Conservation (phyloP, 176 grass and related monocot species). For the Oryza officinalis region DNA sequence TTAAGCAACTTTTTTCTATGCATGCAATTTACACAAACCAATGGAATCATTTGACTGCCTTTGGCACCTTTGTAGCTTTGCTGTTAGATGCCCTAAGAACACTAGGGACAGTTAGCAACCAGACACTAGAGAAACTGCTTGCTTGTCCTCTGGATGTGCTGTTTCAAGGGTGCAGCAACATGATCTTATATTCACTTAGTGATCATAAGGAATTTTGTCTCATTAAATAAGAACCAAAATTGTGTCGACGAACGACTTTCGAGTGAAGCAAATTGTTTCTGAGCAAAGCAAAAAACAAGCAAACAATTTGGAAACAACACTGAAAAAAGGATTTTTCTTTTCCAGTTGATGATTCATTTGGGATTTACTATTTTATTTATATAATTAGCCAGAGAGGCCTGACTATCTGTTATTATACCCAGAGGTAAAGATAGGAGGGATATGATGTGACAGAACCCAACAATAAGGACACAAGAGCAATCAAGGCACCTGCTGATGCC, state of each 20-base stretch:
- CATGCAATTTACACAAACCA: constrained; percentile 1
- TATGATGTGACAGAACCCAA: constrained; percentile 14
- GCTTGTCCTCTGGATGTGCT: constrained; percentile 45
- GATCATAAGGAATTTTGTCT: constrained; percentile 22
- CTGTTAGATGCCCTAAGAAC: constrained; percentile 18
- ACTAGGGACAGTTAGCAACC: constrained; percentile 15
- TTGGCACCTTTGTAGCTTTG: constrained; percentile 10
- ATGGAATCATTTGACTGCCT: constrained; percentile 43
- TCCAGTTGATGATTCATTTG: background rate
- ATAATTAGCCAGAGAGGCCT: background rate
- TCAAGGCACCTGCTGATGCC: constrained; percentile 28
- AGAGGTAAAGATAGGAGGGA: background rate
- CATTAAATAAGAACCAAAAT: background rate
- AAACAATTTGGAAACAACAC: background rate
- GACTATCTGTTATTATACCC: background rate
- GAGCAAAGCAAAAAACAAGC: background rate
- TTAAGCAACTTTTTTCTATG: background rate
- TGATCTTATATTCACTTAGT: constrained; percentile 20
- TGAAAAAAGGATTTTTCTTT: background rate
- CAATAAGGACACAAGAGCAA: constrained; percentile 35
- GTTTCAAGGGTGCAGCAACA: constrained; percentile 21
- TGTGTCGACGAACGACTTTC: background rate
- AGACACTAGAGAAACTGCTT: constrained; percentile 32
- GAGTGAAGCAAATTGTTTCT: background rate
- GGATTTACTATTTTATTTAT: background rate